phyloP scores from a whole-genome alignment of 176 grass and related monocot species.

The Miscanthus lutarioriparius region DNA sequence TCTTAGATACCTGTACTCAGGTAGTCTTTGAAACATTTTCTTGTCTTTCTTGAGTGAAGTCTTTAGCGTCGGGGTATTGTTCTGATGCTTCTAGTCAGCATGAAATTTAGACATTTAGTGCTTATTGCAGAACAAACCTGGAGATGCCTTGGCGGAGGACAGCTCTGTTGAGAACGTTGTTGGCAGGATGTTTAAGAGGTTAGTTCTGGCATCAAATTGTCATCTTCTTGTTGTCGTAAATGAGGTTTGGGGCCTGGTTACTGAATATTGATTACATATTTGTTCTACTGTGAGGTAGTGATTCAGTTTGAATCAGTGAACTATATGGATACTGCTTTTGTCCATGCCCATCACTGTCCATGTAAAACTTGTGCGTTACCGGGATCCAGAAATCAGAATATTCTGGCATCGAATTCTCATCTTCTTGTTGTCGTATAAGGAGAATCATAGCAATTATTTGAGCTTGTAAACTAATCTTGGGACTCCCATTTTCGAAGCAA shows the following conservation, averaged over 20 bases:
- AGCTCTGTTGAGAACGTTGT: conserved; percentile 1
- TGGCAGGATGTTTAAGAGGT: conserved; percentile 52
- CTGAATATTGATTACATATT: background rate
- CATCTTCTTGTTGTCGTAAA: conserved; percentile 59
- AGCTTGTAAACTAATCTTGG: background rate
- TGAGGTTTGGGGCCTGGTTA: conserved; percentile 18
- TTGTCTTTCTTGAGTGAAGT: conserved; percentile 75
- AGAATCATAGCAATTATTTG: too few relatives aligned
- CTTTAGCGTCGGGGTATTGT: conserved; percentile 48
- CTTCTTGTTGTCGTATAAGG: too few relatives aligned
- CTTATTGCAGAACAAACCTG: conserved; percentile 35
- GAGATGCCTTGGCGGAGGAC: conserved; percentile 26
- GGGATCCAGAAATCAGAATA: background rate
- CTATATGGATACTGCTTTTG: background rate
- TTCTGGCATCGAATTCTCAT: too few relatives aligned
- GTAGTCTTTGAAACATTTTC: conserved; percentile 49
- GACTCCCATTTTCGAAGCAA: background rate
- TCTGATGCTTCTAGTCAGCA: conserved; percentile 48
- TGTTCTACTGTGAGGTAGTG: background rate
- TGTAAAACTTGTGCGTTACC: background rate
- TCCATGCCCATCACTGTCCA: background rate
- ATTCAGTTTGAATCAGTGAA: background rate
- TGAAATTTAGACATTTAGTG: conserved; percentile 63
- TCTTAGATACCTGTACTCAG: conserved; percentile 28
- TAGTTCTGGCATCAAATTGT: conserved; percentile 61